Base-by-base conservation (phyloP, 441 rosid species). In the Viola pubescens region DNA sequence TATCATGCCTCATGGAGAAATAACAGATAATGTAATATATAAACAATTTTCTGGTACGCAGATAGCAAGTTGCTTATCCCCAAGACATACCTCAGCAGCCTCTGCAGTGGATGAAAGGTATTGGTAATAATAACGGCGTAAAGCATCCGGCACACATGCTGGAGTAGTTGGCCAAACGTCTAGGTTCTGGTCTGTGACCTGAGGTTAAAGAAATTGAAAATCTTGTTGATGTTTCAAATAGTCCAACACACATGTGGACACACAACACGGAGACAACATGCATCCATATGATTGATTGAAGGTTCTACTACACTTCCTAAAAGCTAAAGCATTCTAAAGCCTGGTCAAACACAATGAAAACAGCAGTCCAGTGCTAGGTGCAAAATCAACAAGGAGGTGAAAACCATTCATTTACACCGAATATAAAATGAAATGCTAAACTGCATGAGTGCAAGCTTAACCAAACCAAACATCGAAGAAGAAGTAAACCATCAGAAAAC, bases 61-160 rank as follows among this genome's bases (percentile, higher is more conserved):
- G 58, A 68, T 9, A 59, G 49, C 61, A 61, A 63, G 48, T 65
- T 55, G 52, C 61, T 48, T 70, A 58, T 19, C 52, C 39, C 46
- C 46, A 59, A 48, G 52, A 52, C 59, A 65, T 75, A 89, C 97
- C 98, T 91, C 95, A 64, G 98, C 98, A 70, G 97, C 98, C 73
- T 84, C 88, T 47, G 95, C 53, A 63, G 94, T 87, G 70, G 97
- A 91, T 6, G 95, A 91, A 70, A 91, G 96, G 76, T 91, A 89
- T 70, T 91, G 95, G 79, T 91, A 91, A 64, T 91, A 91, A 72
- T 87, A 91, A 72, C 87, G 94, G 64, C 95, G 92, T 69, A 91
- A 71, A 54, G 98, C 98, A 85, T 91, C 95, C 59, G 89, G 87
- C 40, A 89, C 95, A 48, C 69, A 51, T 53, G 98, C 98, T 55